Conservation (phyloP, 176 grass and related monocot genomes). For the Lolium perenne region DNA sequence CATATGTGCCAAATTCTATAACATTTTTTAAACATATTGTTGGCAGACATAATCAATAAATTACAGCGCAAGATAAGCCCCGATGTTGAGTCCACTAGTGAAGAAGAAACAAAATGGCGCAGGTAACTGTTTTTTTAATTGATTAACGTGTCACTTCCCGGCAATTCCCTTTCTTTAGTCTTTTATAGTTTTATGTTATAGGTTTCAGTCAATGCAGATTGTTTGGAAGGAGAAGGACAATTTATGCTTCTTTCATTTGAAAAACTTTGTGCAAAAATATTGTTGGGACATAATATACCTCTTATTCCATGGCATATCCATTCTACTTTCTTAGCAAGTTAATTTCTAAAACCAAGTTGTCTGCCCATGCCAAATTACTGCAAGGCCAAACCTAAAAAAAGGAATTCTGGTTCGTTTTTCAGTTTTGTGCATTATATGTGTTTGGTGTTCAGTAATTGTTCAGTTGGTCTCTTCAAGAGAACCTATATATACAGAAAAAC, state of each 20-base stretch:
- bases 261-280: not conserved
- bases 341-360: not conserved
- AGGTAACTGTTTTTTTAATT: conserved; percentile 51
- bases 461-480: not conserved
- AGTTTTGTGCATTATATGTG: not conserved
- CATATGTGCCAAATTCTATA: conserved; percentile 8
- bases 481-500: not conserved
- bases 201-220: not conserved
- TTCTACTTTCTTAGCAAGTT: not conserved
- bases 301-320: not conserved
- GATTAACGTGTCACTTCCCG: not conserved
- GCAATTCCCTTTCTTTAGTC: not conserved
- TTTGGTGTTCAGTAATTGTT: not conserved
- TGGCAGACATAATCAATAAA: conserved; percentile 89
- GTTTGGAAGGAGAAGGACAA: not conserved
- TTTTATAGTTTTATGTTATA: conserved; percentile 4
- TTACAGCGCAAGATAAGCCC: conserved; percentile 62
- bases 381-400: not conserved
- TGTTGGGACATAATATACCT: not conserved
- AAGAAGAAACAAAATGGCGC: conserved; percentile 90
- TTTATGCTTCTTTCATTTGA: not conserved
- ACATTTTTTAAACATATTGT: conserved; percentile 26
- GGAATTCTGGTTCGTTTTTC: not conserved
- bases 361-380: not conserved
- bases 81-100: conserved; percentile 43